Conservation (phyloP, 2,329 filamentous ascomycete genomes). For the Aciculosporium take region DNA sequence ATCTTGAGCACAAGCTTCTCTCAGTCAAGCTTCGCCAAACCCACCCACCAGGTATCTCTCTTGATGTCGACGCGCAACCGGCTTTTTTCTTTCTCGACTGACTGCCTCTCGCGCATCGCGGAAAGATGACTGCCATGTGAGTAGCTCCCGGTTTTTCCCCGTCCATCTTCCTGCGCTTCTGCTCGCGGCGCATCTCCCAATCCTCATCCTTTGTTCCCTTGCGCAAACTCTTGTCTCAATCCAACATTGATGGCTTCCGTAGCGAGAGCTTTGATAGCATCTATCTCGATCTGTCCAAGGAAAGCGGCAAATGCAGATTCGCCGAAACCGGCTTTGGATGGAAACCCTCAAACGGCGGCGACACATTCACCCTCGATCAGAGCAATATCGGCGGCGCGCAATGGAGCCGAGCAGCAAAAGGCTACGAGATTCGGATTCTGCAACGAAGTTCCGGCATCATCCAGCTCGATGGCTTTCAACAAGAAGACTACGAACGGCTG, state of each 20-base stretch:
- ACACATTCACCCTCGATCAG: constrained; percentile 86
- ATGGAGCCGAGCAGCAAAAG: constrained; percentile 87
- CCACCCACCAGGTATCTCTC: not conserved
- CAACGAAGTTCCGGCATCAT: constrained; percentile 73
- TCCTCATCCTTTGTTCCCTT: not conserved
- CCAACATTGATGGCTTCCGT: not conserved
- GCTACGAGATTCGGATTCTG: constrained; percentile 85
- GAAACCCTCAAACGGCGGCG: constrained; percentile 77
- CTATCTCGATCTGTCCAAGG: constrained; percentile 87
- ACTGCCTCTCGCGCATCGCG: not conserved
- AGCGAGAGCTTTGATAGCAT: constrained; percentile 95
- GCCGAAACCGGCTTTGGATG: constrained; percentile 90
- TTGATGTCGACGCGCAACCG: not conserved
- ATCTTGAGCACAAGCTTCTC: not conserved
- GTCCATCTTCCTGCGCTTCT: too few relatives aligned
- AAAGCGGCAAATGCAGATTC: constrained; percentile 84
- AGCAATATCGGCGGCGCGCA: constrained; percentile 75
- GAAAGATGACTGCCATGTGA: constrained; percentile 26
- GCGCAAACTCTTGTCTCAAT: too few relatives aligned
- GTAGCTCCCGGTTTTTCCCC: constrained; percentile 7
- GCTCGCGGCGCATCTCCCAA: not conserved
- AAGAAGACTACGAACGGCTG: constrained; percentile 86
- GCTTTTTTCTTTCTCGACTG: not conserved
- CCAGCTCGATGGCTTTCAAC: constrained; percentile 87
- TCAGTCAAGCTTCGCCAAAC: not conserved